Evolutionary conservation across 495 filamentous ascomycete genomes (phyloP).

Genomic region (Neohortaea acidophila): DNA sequence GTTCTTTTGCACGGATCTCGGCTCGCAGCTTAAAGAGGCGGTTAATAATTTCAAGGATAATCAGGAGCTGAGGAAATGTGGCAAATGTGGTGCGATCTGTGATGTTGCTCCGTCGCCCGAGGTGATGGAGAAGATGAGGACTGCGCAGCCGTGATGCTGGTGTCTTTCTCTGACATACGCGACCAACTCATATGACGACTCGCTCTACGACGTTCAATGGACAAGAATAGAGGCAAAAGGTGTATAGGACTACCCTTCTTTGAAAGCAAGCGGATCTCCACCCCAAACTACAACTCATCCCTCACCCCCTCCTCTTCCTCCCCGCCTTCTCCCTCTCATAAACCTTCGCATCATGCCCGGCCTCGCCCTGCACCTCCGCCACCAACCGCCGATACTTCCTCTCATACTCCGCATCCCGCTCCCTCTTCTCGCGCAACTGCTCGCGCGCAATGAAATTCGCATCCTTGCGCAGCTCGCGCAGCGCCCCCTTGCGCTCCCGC

Average conservation of each 20-base stretch:
- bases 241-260: too few species aligned
- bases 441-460: conserved; percentile 81
- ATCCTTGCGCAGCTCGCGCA: conserved; percentile 89
- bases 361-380: conserved; percentile 88
- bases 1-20: conserved; percentile 82
- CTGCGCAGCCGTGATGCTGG: conserved; percentile 12
- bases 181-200: too few species aligned
- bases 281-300: neutral
- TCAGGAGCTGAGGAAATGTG: conserved; percentile 59
- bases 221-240: too few species aligned
- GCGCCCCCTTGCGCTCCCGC: conserved; percentile 84
- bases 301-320: conserved; percentile 45
- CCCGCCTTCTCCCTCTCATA: conserved; percentile 74
- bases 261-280: too few species aligned
- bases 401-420: conserved; percentile 69
- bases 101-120: conserved; percentile 27
- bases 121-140: conserved; percentile 24
- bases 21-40: conserved; percentile 92
- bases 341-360: conserved; percentile 67
- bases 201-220: too few species aligned
- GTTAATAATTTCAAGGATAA: conserved; percentile 67
- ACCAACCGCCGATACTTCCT: conserved; percentile 83
- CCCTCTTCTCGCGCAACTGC: conserved; percentile 80
- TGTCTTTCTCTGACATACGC: too few species aligned
- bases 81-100: conserved; percentile 61